Evolutionary conservation across 345 rosid genomes (phyloP).

Genomic region (Pelargonium nanum): DNA sequence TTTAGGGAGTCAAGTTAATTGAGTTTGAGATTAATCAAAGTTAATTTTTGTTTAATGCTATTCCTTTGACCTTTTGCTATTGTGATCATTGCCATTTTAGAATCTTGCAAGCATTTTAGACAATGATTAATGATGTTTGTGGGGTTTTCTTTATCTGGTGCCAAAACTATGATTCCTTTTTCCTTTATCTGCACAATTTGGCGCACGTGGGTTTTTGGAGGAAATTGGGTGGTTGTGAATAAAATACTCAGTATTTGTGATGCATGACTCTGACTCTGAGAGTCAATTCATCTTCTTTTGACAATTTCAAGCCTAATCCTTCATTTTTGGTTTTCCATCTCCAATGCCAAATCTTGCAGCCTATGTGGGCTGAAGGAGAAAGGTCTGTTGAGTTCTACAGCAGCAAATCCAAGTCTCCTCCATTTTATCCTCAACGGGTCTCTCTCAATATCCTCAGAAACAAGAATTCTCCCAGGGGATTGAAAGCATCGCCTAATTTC

Average conservation of each 20-base stretch:
- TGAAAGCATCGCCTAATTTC: slow-evolving; percentile 5
- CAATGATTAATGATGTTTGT: background rate
- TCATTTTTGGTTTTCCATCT: background rate
- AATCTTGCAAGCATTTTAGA: background rate
- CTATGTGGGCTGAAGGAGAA: slow-evolving; percentile 42
- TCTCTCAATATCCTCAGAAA: slow-evolving; percentile 13
- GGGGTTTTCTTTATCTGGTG: background rate
- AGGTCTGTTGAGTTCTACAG: slow-evolving; percentile 23
- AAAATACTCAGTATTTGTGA: background rate
- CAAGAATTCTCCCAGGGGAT: slow-evolving; percentile 4
- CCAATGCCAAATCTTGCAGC: slow-evolving; percentile 22
- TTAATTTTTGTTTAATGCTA: background rate
- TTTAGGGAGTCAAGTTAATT: no score
- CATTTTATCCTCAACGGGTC: slow-evolving; percentile 40
- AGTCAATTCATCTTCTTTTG: slow-evolving; percentile 3
- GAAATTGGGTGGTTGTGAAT: background rate
- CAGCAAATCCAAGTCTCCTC: slow-evolving; percentile 17
- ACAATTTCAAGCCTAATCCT: slow-evolving; percentile 4
- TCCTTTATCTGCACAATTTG: background rate
- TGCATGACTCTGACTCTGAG: background rate
- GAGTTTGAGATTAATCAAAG: no score
- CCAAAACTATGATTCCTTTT: background rate
- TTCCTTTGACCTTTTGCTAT: background rate
- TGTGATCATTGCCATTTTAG: background rate
- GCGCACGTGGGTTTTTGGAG: background rate